Conservation (phyloP, 352 stramenopile genomes). For the Phytophthora sojae region DNA sequence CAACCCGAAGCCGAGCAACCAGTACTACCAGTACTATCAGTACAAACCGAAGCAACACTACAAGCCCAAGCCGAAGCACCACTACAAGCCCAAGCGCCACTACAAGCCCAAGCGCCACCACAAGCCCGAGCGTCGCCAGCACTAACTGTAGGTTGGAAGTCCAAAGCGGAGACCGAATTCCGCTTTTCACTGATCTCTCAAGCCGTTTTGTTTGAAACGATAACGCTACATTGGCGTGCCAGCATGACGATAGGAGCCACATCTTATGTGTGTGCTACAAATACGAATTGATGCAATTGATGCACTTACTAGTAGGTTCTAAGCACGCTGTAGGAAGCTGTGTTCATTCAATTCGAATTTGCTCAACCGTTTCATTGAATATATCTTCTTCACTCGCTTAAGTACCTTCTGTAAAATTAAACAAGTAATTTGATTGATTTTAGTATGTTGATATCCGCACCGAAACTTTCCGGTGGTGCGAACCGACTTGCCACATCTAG, state of each 20-base stretch:
- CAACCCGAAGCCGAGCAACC: slow-evolving; percentile 1
- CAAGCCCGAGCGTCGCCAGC: neutral
- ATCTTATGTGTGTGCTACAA: neutral
- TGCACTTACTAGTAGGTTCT: no score
- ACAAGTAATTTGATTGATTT: no score
- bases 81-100: slow-evolving; percentile 4
- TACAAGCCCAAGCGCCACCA: neutral
- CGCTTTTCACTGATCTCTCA: neutral
- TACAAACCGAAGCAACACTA: slow-evolving; percentile 4
- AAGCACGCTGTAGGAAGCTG: no score
- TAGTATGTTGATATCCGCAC: no score
- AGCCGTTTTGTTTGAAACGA: neutral
- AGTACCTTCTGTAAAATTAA: no score
- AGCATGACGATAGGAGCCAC: neutral
- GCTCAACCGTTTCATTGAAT: no score
- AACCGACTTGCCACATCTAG: no score
- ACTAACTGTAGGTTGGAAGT: neutral
- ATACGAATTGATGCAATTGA: neutral
- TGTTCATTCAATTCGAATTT: no score
- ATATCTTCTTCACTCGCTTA: no score
- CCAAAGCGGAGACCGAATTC: neutral
- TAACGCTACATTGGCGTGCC: neutral
- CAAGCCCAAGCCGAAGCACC: slow-evolving; percentile 2
- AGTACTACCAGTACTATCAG: slow-evolving; percentile 9
- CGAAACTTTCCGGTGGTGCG: no score